Percentiles rank a stretch among this genome's conserved stretches.
phyloP scores from a whole-genome alignment of 805 yeast species.

The Suhomyces prunicola region DNA sequence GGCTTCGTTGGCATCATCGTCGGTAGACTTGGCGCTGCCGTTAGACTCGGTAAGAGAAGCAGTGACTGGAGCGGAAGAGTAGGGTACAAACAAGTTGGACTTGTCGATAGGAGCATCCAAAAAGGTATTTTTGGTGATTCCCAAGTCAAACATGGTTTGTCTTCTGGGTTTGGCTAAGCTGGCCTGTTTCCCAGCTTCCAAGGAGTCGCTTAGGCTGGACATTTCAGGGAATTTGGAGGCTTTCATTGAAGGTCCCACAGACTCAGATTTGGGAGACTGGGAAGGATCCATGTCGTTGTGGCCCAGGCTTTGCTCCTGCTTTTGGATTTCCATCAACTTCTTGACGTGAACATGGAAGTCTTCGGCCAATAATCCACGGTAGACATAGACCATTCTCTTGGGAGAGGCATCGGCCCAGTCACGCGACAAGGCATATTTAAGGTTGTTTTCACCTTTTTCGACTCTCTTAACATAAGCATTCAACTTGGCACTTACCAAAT shows the following conservation, averaged over 20 bases:
- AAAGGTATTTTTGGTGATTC: conserved; percentile 42
- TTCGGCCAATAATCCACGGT: conserved; percentile 72
- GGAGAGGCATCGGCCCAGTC: conserved; percentile 93
- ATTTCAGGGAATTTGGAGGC: conserved; percentile 1
- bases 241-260: conserved; percentile 5
- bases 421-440: conserved; percentile 72
- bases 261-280: conserved; percentile 9
- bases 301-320: conserved; percentile 14
- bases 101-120: conserved; percentile 39
- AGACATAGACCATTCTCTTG: conserved; percentile 83
- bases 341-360: conserved; percentile 73
- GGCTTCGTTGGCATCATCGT: conserved; percentile 8
- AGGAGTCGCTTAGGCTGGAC: conserved; percentile 20
- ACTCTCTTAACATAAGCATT: conserved; percentile 84
- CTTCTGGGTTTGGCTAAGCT: conserved; percentile 42
- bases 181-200: conserved; percentile 35
- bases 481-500: conserved; percentile 75
- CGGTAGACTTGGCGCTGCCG: conserved; percentile 1
- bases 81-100: conserved; percentile 58
- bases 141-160: conserved; percentile 53
- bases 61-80: conserved; percentile 74
- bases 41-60: conserved; percentile 50
- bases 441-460: conserved; percentile 74
- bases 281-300: conserved; percentile 1
- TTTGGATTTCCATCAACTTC: conserved; percentile 55